Conservation (phyloP, 2,329 filamentous ascomycete species). For the Lasiodiplodia theobromae region DNA sequence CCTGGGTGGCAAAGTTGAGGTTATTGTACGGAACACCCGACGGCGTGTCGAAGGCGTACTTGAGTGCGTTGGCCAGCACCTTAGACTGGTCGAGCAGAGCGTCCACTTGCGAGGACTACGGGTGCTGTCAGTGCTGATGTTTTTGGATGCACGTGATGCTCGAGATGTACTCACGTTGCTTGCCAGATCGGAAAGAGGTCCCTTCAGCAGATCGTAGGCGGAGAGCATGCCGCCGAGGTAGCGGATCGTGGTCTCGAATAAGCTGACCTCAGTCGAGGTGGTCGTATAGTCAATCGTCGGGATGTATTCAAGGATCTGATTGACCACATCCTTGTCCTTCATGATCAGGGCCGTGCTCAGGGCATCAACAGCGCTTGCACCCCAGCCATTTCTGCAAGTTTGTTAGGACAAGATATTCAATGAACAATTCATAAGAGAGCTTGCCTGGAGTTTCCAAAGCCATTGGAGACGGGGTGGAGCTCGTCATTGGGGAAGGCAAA, state of each 20-base stretch:
- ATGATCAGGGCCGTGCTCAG: constrained; percentile 82
- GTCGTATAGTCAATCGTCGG: constrained; percentile 73
- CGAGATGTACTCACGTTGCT: constrained; percentile 42
- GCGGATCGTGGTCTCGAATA: constrained; percentile 92
- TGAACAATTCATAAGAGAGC: constrained; percentile 32
- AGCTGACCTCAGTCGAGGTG: constrained; percentile 66
- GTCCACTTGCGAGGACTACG: constrained; percentile 56
- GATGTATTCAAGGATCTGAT: constrained; percentile 75
- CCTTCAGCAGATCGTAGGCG: constrained; percentile 75
- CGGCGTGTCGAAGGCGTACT: constrained; percentile 78
- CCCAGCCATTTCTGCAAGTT: constrained; percentile 76
- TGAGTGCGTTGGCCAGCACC: constrained; percentile 74
- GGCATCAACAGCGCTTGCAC: constrained; percentile 81
- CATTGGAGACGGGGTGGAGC: constrained; percentile 71
- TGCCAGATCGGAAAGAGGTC: constrained; percentile 65
- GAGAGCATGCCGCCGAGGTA: constrained; percentile 84
- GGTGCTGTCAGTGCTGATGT: not conserved
- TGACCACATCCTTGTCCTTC: constrained; percentile 70
- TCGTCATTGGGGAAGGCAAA: constrained; percentile 82
- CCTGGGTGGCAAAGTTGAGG: constrained; percentile 65
- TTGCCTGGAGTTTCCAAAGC: constrained; percentile 73
- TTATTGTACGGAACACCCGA: constrained; percentile 77
- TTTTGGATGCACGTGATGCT: not conserved
- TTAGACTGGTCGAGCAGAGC: constrained; percentile 71
- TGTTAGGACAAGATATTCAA: constrained; percentile 17